Percentiles rank a stretch among this genome's conserved stretches.
These are phyloP conservation scores for Rosa lucieae DNA, from an alignment of 306 rosid genomes.

Conservation along the genomic window DNA sequence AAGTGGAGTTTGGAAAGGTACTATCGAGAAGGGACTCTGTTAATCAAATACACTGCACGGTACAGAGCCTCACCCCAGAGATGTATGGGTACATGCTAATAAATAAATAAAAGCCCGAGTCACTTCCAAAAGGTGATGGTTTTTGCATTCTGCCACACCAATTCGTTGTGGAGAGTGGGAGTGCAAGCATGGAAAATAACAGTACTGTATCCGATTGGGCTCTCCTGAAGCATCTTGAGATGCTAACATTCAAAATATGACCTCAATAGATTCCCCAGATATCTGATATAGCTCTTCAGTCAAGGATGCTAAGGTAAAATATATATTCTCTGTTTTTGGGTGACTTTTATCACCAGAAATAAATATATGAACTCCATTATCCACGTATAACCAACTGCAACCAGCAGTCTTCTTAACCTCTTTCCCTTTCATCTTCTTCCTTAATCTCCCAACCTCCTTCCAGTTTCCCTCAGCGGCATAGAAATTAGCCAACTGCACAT, in stretches of 20 bases:
- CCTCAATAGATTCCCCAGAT: background rate
- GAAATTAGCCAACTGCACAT: conserved; percentile 73
- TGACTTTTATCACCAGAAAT: conserved; percentile 63
- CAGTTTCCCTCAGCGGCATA: conserved; percentile 76
- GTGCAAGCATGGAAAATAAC: background rate
- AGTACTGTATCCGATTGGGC: background rate
- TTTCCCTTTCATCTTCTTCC: conserved; percentile 75
- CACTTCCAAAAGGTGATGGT: background rate
- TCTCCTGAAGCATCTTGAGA: background rate
- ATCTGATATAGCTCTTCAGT: conserved; percentile 36
- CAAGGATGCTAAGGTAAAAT: conserved; percentile 48
- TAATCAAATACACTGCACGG: background rate
- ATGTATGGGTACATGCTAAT: background rate
- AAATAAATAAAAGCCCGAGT: too few species aligned
- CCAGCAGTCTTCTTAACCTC: conserved; percentile 69
- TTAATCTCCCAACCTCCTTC: conserved; percentile 79
- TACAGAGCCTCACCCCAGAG: background rate
- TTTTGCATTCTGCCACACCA: background rate
- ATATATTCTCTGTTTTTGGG: conserved; percentile 49
- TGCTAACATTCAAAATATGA: background rate
- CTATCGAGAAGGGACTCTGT: background rate
- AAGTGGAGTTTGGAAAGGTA: background rate
- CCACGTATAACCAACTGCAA: conserved; percentile 75
- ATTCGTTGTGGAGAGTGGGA: background rate
- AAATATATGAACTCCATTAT: conserved; percentile 60